Evolutionary conservation across 1,284 basidiomycete species (phyloP), one percentile per base, ranked within the genome.

Genomic region (Apiotrichum mycotoxinovorans): DNA sequence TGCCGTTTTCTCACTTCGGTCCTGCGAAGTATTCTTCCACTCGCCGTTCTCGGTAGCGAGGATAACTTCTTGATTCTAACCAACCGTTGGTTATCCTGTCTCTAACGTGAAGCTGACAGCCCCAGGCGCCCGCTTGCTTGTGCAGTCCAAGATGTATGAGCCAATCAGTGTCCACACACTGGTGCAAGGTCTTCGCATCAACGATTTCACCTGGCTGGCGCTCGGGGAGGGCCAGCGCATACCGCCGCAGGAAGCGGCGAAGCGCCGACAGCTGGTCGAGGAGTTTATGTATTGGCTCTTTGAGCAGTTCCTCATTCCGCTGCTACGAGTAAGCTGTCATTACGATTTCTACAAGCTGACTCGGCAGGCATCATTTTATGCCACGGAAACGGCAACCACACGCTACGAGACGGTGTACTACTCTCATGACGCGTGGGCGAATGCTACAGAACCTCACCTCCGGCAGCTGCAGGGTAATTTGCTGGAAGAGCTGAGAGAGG

Each of bases 271-370:
- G 67, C 76, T 98, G 14, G 71, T 92, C 0, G 84, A 89, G 67
- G 90, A 95, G 55, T 89, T 95, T 66, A 60, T 98, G 9, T 89
- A 86, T 71, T 99, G 94, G 94, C 86, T 94, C 60, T 91, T 97
- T 61, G 89, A 94, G 66, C 86, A 84, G 0, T 89, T 94, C 68
- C 70, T 98, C 8, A 78, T 91, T 3, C 85, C 88, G 0, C 78
- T 98, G 4, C 74, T 98, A 15, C 86, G 85, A 78, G 93, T 90
- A 60, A 61, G 79, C 57, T 35, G 11, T 10, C 48, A 22, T 10
- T 18, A 15, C 8, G 17, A 2, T 9, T 14, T 12, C 23, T 22
- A 23, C 17, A 37, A 30, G 44, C 59, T 60, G 42, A 59, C 52
- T 2, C 5, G 40, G 27, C 59, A 96, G 89, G 91, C 91, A 0